Evolutionary conservation across 2,329 filamentous ascomycete genomes (phyloP).

Genomic region (Scedosporium aurantiacum): DNA sequence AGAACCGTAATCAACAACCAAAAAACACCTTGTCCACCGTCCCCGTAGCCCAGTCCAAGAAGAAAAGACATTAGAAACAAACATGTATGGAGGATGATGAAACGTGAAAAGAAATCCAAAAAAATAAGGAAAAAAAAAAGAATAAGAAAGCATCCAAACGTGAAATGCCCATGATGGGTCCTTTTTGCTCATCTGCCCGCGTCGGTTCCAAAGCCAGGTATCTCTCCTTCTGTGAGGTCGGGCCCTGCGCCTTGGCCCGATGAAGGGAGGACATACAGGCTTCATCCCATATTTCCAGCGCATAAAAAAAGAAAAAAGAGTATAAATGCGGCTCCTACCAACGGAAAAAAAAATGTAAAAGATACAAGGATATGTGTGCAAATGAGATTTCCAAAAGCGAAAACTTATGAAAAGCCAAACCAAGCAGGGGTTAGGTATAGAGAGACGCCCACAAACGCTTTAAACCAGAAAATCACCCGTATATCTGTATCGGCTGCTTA

Average conservation of each 20-base stretch:
- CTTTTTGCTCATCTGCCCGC: not conserved
- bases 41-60: not conserved
- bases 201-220: not conserved
- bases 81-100: not conserved
- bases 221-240: not conserved
- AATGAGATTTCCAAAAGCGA: not conserved
- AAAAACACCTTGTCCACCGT: not conserved
- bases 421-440: not conserved
- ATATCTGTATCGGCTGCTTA: constrained; percentile 4
- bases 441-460: not conserved
- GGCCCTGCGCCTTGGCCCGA: not conserved
- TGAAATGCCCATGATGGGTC: not conserved
- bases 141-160: too few relatives aligned
- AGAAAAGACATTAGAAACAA: not conserved
- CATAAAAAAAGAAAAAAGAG: not conserved
- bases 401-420: not conserved
- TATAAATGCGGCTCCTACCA: not conserved
- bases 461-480: constrained; percentile 3
- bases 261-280: not conserved
- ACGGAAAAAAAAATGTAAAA: not conserved
- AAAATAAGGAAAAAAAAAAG: not conserved
- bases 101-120: not conserved
- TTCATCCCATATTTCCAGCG: not conserved
- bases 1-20: not conserved
- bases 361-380: not conserved